Evolutionary conservation across 208 protist species (phyloP), one percentile per base, ranked within the genome.

Genomic region (Tetramitus jugosus): DNA sequence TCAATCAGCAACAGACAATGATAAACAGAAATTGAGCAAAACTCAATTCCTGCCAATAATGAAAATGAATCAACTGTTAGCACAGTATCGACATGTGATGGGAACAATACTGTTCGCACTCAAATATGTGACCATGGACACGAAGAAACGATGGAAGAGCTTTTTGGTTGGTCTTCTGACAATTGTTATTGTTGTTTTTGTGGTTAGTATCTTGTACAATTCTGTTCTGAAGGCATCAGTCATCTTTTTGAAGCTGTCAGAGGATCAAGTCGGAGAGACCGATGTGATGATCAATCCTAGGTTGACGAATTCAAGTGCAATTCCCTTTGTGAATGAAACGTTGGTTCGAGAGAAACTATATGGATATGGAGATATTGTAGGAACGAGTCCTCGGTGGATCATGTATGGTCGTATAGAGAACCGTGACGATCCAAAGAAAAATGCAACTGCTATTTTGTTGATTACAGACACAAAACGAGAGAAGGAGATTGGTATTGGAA

Each of bases 401-500:
- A n/a, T 76, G 17, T 76, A 43, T 31, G 69, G n/a, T 3, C 56
- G 43, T 43, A 10, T 76, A 13, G 17, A 60, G 3, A 76, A 76
- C 37, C 0, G 20, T 13, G 26, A 60, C 14, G 6, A 76, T 61
- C 46, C 69, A 35, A 0, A 56, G 1, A 43, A 76, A 17, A 76
- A 76, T 60, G 14, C 33, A 26, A 31, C 42, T 39, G 26, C n/a
- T 43, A 37, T 76, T 20, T 29, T 76, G 13, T 76, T 76, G 29
- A 76, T 76, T 53, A 3, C 60, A 2, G 69, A 76, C 20, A 35
- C 69, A 31, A 46, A 76, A 43, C 31, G n/a, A 39, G 69, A 76
- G 81, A 3, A 84, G 29, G 13, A 78, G 29, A 79, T 92, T 0
- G 89, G 88, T 20, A 80, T 96, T n/a, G 93, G 94, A 8, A 77